phyloP scores from a whole-genome alignment of 176 grass and related monocot genomes.

The Musa troglodytarum region DNA sequence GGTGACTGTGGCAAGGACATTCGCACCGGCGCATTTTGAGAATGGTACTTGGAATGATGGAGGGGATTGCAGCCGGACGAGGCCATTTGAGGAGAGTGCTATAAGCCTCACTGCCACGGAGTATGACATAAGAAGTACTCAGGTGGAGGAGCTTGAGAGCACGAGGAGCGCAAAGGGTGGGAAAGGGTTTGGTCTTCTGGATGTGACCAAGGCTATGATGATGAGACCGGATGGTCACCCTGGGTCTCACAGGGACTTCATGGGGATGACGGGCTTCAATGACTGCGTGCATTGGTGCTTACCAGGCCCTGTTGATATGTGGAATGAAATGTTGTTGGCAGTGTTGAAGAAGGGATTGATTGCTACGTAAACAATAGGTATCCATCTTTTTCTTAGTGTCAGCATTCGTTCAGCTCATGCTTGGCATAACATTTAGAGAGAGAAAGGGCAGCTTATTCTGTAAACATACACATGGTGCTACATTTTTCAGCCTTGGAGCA shows the following conservation, averaged over 20 bases:
- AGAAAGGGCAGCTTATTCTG: too few species aligned
- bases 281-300: constrained; percentile 38
- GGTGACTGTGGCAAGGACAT: constrained; percentile 53
- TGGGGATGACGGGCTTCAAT: constrained; percentile 16
- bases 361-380: not conserved
- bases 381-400: not conserved
- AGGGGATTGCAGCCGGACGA: constrained; percentile 59
- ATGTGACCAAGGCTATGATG: constrained; percentile 27
- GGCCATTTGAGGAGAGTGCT: constrained; percentile 25
- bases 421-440: too few species aligned
- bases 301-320: constrained; percentile 29
- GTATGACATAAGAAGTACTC: constrained; percentile 50
- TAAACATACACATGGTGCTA: too few species aligned
- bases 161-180: not conserved
- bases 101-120: constrained; percentile 23
- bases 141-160: constrained; percentile 40
- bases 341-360: not conserved
- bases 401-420: not conserved
- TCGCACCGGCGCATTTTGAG: constrained; percentile 57
- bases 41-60: constrained; percentile 61
- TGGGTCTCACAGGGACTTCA: constrained; percentile 17
- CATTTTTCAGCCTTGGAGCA: too few species aligned
- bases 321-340: constrained; percentile 29
- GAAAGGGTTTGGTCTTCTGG: constrained; percentile 32
- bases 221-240: constrained; percentile 29